These are phyloP conservation scores for Pisolithus sp. DNA, from an alignment of 768 basidiomycete genomes.

Conservation along the genomic window DNA sequence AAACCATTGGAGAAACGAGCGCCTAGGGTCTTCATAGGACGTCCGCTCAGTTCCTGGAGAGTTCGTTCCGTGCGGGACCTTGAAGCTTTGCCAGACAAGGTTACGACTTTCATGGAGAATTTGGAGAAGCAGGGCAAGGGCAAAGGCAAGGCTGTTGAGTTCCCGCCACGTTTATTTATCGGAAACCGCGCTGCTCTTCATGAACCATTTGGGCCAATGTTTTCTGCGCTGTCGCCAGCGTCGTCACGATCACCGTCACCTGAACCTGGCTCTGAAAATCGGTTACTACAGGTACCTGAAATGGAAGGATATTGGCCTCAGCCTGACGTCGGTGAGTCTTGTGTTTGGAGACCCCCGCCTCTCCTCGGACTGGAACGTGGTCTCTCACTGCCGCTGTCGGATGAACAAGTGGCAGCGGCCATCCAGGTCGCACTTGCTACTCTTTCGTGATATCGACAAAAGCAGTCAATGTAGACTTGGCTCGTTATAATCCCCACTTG, in stretches of 20 bases:
- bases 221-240: not conserved
- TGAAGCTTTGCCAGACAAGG: slow-evolving; percentile 7
- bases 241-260: slow-evolving; percentile 11
- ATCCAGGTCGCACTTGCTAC: slow-evolving; percentile 19
- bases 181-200: slow-evolving; percentile 13
- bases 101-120: not conserved
- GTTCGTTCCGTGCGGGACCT: slow-evolving; percentile 17
- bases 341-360: slow-evolving; percentile 17
- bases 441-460: not conserved
- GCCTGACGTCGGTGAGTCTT: slow-evolving; percentile 27
- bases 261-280: slow-evolving; percentile 7
- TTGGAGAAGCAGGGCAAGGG: not conserved
- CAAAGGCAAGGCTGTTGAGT: not conserved
- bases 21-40: slow-evolving; percentile 22
- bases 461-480: no score
- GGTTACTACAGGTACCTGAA: slow-evolving; percentile 7
- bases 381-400: slow-evolving; percentile 10
- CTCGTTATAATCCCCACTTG: no score
- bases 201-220: slow-evolving; percentile 19
- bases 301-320: slow-evolving; percentile 22
- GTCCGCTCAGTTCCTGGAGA: slow-evolving; percentile 18
- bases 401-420: slow-evolving; percentile 16
- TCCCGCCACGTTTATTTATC: slow-evolving; percentile 14
- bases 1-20: not conserved
- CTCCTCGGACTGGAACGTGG: not conserved